These are phyloP conservation scores for Apophysomyces trapeziformis DNA, from an alignment of 371 early-diverging fungal genomes.

Conservation along the genomic window DNA sequence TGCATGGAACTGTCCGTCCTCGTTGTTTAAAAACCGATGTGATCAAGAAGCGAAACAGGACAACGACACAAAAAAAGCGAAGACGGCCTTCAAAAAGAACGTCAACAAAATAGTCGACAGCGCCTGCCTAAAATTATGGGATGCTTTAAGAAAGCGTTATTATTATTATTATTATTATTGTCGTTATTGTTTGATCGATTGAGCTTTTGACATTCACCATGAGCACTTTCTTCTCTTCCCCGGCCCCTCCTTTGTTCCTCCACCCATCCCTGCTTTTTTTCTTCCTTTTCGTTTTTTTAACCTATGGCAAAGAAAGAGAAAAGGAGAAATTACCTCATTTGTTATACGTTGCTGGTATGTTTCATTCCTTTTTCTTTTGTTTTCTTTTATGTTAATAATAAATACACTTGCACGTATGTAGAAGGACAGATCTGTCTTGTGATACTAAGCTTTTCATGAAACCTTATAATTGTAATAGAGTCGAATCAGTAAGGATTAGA, in stretches of 20 bases:
- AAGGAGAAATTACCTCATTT: not conserved
- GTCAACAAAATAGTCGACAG: not conserved
- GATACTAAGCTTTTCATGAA: too few relatives aligned
- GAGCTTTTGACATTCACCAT: not conserved
- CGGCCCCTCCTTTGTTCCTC: too few relatives aligned
- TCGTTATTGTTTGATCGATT: not conserved
- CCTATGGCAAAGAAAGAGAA: not conserved
- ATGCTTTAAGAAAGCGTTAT: too few relatives aligned
- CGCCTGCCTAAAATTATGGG: not conserved
- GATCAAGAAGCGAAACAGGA: constrained; percentile 75
- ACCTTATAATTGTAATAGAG: too few relatives aligned
- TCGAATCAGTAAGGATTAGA: too few relatives aligned
- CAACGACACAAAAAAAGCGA: constrained; percentile 3
- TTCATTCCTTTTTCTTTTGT: not conserved
- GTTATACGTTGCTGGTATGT: not conserved
- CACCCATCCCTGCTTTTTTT: not conserved
- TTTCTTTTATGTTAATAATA: too few relatives aligned
- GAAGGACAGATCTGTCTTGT: too few relatives aligned
- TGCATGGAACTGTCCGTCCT: constrained; percentile 83
- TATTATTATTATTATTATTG: too few relatives aligned
- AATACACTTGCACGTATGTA: too few relatives aligned
- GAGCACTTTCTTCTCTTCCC: not conserved
- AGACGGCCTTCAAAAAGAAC: not conserved
- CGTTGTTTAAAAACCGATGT: constrained; percentile 75
- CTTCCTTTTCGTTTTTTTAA: not conserved